Evolutionary conservation across 805 yeast species (phyloP).

Genomic region (Saturnispora silvae): DNA sequence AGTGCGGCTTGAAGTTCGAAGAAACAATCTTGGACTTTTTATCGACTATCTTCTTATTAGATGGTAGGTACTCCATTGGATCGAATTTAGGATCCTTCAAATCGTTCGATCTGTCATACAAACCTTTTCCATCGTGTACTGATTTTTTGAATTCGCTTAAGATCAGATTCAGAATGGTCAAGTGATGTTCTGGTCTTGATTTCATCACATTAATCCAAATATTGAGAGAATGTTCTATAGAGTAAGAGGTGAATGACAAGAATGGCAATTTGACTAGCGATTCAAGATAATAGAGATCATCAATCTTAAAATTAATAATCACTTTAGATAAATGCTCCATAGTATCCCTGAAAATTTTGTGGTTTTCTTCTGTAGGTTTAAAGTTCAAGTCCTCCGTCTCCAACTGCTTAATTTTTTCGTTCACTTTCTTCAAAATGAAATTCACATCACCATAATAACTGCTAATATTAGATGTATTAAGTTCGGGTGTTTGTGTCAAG

Average conservation of each 20-base stretch:
- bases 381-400: background rate
- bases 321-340: conserved; percentile 33
- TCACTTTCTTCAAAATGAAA: conserved; percentile 14
- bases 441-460: conserved; percentile 25
- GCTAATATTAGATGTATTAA: conserved; percentile 18
- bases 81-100: conserved; percentile 47
- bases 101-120: conserved; percentile 51
- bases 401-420: conserved; percentile 10
- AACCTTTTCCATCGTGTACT: conserved; percentile 47
- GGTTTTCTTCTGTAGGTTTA: conserved; percentile 5
- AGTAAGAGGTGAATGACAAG: conserved; percentile 43
- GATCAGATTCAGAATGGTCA: conserved; percentile 58
- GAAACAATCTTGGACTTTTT: conserved; percentile 40
- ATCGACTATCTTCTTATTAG: conserved; percentile 50
- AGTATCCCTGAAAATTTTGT: conserved; percentile 29
- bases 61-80: conserved; percentile 84
- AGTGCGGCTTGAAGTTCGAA: conserved; percentile 51
- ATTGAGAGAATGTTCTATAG: conserved; percentile 56
- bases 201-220: conserved; percentile 74
- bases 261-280: conserved; percentile 65
- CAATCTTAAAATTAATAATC: conserved; percentile 28
- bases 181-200: conserved; percentile 48
- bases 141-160: conserved; percentile 59
- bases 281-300: conserved; percentile 37
- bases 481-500: conserved; percentile 69